These are phyloP conservation scores for Pulveroboletus sp. DNA, from an alignment of 768 basidiomycete genomes.

Conservation along the genomic window DNA sequence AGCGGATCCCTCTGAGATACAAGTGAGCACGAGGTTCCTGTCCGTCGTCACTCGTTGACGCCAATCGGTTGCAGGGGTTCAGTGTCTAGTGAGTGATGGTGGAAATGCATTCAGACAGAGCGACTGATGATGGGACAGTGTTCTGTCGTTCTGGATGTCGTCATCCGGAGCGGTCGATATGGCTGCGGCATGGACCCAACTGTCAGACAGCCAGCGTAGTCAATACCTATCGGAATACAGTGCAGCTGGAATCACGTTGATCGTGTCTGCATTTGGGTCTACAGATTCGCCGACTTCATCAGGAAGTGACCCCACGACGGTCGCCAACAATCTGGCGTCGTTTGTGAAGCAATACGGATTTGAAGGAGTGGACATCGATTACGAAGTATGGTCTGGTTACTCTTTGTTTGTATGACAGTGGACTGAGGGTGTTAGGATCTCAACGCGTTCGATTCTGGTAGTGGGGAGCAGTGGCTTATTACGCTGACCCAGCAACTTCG, in stretches of 20 bases:
- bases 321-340: slow-evolving; percentile 40
- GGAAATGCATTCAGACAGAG: neutral
- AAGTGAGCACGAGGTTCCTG: too few species aligned
- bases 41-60: neutral
- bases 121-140: slow-evolving; percentile 14
- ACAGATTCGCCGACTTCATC: slow-evolving; percentile 34
- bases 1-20: too few species aligned
- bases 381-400: slow-evolving; percentile 32
- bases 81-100: slow-evolving; percentile 29
- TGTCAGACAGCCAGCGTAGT: slow-evolving; percentile 38
- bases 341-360: slow-evolving; percentile 43
- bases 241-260: slow-evolving; percentile 52
- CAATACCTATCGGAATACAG: slow-evolving; percentile 45
- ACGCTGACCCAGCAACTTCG: slow-evolving; percentile 28
- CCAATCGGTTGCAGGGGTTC: slow-evolving; percentile 22
- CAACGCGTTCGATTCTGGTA: slow-evolving; percentile 38
- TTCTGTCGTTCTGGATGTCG: slow-evolving; percentile 40
- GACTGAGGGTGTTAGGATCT: slow-evolving; percentile 45
- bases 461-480: slow-evolving; percentile 43
- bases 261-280: slow-evolving; percentile 54
- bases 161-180: slow-evolving; percentile 39
- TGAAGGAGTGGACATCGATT: slow-evolving; percentile 52
- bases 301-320: slow-evolving; percentile 33
- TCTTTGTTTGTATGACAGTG: neutral
- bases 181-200: slow-evolving; percentile 40